These are phyloP conservation scores for Clitopilus hobsonii DNA, from an alignment of 768 basidiomycete genomes.

Conservation along the genomic window DNA sequence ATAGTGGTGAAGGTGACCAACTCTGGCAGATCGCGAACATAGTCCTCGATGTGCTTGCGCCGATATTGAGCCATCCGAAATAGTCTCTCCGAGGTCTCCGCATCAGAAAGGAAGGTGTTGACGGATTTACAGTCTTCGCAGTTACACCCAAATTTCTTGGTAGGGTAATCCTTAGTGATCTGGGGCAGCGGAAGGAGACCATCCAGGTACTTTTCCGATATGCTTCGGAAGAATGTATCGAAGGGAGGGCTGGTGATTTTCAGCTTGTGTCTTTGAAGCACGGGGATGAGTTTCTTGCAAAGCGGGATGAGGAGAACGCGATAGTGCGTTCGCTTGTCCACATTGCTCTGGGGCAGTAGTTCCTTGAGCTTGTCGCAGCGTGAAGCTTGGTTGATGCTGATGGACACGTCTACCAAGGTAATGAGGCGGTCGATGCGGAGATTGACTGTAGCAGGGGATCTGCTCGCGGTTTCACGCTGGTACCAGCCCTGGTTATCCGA, in stretches of 20 bases:
- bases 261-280: not conserved
- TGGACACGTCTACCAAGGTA: not conserved
- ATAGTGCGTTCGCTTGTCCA: not conserved
- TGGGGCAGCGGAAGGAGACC: not conserved
- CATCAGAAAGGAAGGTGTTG: not conserved
- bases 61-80: not conserved
- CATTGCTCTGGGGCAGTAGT: not conserved
- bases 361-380: not conserved
- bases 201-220: not conserved
- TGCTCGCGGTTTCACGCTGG: not conserved
- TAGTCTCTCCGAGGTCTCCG: not conserved
- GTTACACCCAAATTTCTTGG: not conserved
- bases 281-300: not conserved
- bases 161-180: not conserved
- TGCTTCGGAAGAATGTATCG: not conserved
- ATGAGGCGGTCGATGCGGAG: not conserved
- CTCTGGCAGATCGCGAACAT: not conserved
- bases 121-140: not conserved
- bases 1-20: not conserved
- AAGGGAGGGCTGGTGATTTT: not conserved
- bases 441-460: not conserved
- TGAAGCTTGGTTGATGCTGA: not conserved
- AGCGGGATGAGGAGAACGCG: not conserved
- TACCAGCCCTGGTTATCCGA: not conserved
- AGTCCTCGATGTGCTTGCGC: not conserved